Evolutionary conservation across 2,329 filamentous ascomycete species (phyloP), one percentile per base, ranked within the genome.

Genomic region (Sphaceloma murrayae): DNA sequence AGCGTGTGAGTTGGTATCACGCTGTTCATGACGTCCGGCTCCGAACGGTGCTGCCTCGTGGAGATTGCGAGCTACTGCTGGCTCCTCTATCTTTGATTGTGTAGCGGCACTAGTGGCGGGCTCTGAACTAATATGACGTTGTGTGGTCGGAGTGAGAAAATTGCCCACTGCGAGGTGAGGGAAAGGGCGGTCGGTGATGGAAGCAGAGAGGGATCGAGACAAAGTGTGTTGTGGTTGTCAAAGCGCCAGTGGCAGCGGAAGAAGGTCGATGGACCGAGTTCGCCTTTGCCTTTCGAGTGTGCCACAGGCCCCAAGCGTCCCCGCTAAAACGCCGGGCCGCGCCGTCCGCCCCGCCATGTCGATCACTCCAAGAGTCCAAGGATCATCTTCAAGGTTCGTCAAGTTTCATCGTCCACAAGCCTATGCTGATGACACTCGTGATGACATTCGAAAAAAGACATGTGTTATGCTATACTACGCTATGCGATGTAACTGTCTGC

Each of bases 1-100:
- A 77, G 65, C 59, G 72, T 70, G 60, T 74, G 70, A 59, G 67
- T 70, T 53, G 67, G 65, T 63, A 73, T 65, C 61, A 80, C 63
- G 61, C 69, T 76, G 67, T 77, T 80, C 75, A 79, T 80, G 66
- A 51, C 53, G 53, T 46, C 31, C 21, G 30, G 21, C 34, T n/a
- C 40, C 24, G 40, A 31, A 34, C 42, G n/a, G 42, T 36, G 29
- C 36, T 40, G 36, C 36, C 36, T 40, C 36, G 22, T 14, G 30
- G 36, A 26, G n/a, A n/a, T n/a, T n/a, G n/a, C n/a, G n/a, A n/a
- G n/a, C n/a, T n/a, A n/a, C 36, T 13, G 24, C 16, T 29, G 19
- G 22, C 27, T 22, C 30, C 14, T 17, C n/a, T 27, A 8, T 13
- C 13, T 26, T 40, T 26, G 36, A 27, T 19, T 40, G 5, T 14